phyloP scores from a whole-genome alignment of 192 early-diverging fungal species.

The Coemansia sp. region DNA sequence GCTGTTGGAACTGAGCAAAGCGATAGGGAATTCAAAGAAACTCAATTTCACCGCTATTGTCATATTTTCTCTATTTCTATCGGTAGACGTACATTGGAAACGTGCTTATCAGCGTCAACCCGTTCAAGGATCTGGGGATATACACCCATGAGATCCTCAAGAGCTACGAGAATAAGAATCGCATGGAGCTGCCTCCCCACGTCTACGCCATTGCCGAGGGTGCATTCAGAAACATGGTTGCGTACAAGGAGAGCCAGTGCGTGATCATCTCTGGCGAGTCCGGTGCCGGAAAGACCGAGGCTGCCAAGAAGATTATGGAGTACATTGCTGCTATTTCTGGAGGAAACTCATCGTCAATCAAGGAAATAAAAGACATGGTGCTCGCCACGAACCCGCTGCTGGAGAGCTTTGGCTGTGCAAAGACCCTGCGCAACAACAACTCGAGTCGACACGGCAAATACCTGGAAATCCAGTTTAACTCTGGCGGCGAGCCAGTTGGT shows the following conservation, averaged over 20 bases:
- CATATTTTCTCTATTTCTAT: background rate
- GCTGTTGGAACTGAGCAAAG: background rate
- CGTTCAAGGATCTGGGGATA: conserved; percentile 93
- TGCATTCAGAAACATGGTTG: conserved; percentile 90
- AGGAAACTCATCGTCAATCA: conserved; percentile 69
- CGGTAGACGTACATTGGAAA: conserved; percentile 88
- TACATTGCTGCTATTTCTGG: conserved; percentile 97
- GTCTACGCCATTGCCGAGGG: conserved; percentile 96
- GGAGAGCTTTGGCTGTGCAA: conserved; percentile 98
- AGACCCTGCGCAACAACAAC: conserved; percentile 98
- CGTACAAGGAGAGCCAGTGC: conserved; percentile 98
- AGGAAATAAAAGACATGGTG: conserved; percentile 97
- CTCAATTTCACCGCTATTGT: background rate
- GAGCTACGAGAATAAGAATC: conserved; percentile 83
- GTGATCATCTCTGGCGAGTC: conserved; percentile 98
- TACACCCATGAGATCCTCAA: conserved; percentile 89
- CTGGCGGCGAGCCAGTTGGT: conserved; percentile 89
- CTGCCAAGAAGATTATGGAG: conserved; percentile 94
- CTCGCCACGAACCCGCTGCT: conserved; percentile 97
- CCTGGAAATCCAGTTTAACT: conserved; percentile 96
- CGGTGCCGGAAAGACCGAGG: conserved; percentile 91
- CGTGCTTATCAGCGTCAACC: conserved; percentile 89
- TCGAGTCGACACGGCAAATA: conserved; percentile 99
- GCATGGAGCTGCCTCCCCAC: conserved; percentile 91
- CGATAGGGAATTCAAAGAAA: background rate